Base-by-base conservation (phyloP, 2,329 filamentous ascomycete species). In the Fusarium globosum region DNA sequence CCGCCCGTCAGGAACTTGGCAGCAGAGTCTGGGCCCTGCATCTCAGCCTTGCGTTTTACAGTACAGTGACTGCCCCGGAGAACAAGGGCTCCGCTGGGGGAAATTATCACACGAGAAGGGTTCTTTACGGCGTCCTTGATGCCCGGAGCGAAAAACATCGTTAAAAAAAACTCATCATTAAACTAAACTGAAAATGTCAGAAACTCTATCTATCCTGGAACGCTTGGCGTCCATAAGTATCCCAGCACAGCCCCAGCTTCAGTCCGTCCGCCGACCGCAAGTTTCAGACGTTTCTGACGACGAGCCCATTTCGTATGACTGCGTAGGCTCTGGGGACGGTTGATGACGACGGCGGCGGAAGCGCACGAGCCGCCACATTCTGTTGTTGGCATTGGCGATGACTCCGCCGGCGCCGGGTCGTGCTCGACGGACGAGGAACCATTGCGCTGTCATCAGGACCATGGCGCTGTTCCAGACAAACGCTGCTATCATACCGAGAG, bases 401-500 rank as follows among this genome's bases (percentile, higher is more conserved):
- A 33, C 16, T 28, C n/a, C n/a, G 7, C 28, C 21, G 1, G 20
- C 12, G 13, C 20, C 23, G 0, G 65, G 65, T 11, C 65, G 30
- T 3, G 65, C 63, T 26, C 65, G 36, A 15, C 53, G 45, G 15
- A 68, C 65, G 13, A 68, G 65, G 14, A 68, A 68, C 65, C 65
- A 68, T 18, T 68, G 65, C 0, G 65, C 65, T 10, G 65, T 68
- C 65, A 68, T 68, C 30, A 68, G 35, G 6, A 68, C 46, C 65
- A 68, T 68, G 4, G 65, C 63, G 16, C 65, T 68, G 7, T 68
- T 68, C 65, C 65, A 68, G 2, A 68, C 63, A 33, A 68, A 68
- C 10, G 65, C 14, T 16, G 63, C 63, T 20, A 68, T 68, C 65
- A 68, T 68, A 0, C 63, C 65, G 4, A 68, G 3, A 10, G 65